Evolutionary conservation across 1,284 basidiomycete species (phyloP).

Genomic region (Porogramme epimiltina): DNA sequence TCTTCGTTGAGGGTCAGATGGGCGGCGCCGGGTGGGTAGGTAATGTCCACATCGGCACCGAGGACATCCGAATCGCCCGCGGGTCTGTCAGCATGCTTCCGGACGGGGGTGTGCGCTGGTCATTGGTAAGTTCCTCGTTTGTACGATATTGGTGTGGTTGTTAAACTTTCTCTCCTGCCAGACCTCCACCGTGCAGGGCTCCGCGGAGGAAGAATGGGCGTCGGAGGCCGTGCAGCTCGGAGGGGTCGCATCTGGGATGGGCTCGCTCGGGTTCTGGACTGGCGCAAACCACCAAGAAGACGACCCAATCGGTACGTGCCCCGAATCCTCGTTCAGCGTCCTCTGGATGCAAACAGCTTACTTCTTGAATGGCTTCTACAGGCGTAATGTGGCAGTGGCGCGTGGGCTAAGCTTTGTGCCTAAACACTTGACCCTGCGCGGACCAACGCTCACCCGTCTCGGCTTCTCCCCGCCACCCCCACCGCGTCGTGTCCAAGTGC

Average conservation of each 20-base stretch:
- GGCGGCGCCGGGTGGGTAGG: constrained; percentile 41
- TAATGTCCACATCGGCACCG: background rate
- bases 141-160: background rate
- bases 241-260: constrained; percentile 49
- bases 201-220: constrained; percentile 43
- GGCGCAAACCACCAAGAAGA: constrained; percentile 49
- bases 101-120: constrained; percentile 56
- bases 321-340: background rate
- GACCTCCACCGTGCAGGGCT: constrained; percentile 11
- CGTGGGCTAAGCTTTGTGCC: constrained; percentile 6
- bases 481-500: too few species aligned
- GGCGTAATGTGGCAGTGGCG: constrained; percentile 21
- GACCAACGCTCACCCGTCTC: too few species aligned
- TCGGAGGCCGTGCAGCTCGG: constrained; percentile 61
- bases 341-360: background rate
- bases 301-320: constrained; percentile 51
- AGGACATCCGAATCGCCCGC: constrained; percentile 34
- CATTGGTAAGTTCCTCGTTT: constrained; percentile 41
- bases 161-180: background rate
- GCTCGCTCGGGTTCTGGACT: constrained; percentile 63
- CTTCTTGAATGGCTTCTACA: background rate
- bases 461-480: too few species aligned
- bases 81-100: constrained; percentile 54
- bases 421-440: too few species aligned
- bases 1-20: constrained; percentile 50